Evolutionary conservation across 208 protist species (phyloP), one percentile per base, ranked within the genome.

Genomic region (Wallacemonas sp.): DNA sequence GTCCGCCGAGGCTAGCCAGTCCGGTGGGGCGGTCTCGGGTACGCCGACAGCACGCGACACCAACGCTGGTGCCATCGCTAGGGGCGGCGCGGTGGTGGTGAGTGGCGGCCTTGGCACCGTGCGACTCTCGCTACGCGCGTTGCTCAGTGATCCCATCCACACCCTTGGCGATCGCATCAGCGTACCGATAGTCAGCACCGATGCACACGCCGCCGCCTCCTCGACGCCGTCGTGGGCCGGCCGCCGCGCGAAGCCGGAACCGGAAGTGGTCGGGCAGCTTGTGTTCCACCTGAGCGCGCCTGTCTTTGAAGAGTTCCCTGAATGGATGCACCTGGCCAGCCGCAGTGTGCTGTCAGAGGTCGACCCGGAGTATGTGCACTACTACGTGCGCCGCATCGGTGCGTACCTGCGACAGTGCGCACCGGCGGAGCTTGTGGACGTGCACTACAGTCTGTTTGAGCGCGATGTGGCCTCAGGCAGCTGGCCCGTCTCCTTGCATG

Each of bases 381-480:
- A 89, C 78, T 91, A 85, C 71, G 76, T 78, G 52, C 77, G 67
- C 6, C 81, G 89, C 48, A 85, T 95, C 58, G 55, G 66, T 0
- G 61, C 69, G 5, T 85, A 80, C 54, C 79, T 92, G 63, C 66
- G 74, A 30, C 36, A 66, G 21, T 57, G 78, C 68, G 72, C 68
- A 53, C 79, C 85, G 0, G 54, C 53, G 1, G 66, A 71, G 2
- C 66, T 95, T 42, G 59, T 66, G 24, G 63, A 80, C 9, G 83
- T 90, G 44, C 86, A 95, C 71, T 91, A 89, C 66, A 66, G 66
- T 2, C 48, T 95, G 27, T 93, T 87, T 70, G 89, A 95, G 74
- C 76, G 84, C 1, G 76, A 95, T 39, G 82, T 92, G 15, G 86
- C 76, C 24, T 81, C 77, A 1, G 81, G 73, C 19, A 44, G 71